Conservation (phyloP, 495 filamentous ascomycete genomes). For the Hyaloscypha variabilis region DNA sequence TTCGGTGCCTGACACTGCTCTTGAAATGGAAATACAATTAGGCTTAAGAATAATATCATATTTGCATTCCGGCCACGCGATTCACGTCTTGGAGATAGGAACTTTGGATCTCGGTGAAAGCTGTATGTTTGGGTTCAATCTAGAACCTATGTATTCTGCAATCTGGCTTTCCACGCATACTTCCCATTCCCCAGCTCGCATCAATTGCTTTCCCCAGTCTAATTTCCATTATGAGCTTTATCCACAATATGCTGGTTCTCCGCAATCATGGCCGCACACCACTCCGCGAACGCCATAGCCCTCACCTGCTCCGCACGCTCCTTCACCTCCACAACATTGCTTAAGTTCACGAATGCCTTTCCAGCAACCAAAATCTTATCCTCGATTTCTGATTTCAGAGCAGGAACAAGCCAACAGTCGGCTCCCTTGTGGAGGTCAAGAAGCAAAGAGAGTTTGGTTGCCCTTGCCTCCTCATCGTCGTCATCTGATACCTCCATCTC, state of each 20-base stretch:
- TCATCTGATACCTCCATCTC: constrained; percentile 21
- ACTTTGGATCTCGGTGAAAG: too few relatives aligned
- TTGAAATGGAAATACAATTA: too few relatives aligned
- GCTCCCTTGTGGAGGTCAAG: constrained; percentile 32
- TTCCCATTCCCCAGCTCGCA: background rate
- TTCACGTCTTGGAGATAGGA: too few relatives aligned
- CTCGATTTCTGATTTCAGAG: constrained; percentile 24
- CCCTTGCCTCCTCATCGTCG: constrained; percentile 25
- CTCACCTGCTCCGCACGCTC: constrained; percentile 13
- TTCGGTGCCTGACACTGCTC: too few relatives aligned
- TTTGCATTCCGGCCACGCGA: too few relatives aligned
- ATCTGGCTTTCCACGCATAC: background rate
- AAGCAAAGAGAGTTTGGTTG: constrained; percentile 26
- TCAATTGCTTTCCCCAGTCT: background rate
- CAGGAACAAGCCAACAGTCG: constrained; percentile 23
- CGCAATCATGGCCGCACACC: constrained; percentile 12
- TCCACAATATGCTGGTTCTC: constrained; percentile 14
- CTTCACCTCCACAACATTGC: constrained; percentile 22
- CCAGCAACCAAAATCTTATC: constrained; percentile 25
- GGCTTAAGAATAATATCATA: too few relatives aligned
- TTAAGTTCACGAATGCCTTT: constrained; percentile 21
- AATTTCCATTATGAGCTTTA: background rate
- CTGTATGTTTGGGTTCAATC: too few relatives aligned
- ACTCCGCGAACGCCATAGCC: constrained; percentile 15
- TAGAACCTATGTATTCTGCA: too few relatives aligned